Base-by-base conservation (phyloP, 2,329 filamentous ascomycete species). In the Dactylellina cionopaga region DNA sequence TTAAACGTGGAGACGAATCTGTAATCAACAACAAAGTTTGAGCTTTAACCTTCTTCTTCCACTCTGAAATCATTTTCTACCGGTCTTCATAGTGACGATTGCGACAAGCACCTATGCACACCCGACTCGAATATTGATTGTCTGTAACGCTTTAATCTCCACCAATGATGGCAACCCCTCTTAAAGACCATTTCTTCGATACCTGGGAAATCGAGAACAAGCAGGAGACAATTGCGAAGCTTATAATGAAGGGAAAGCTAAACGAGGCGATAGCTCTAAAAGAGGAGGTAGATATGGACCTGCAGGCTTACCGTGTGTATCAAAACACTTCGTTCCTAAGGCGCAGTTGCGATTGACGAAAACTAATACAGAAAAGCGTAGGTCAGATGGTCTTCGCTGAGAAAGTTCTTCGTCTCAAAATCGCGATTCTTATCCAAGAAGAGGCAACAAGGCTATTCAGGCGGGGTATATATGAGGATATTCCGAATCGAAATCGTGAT, bases 401-500 rank as follows among this genome's bases (percentile, higher is more conserved):
- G 29, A 72, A 72, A 39, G 59, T 65, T 55, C 59, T 59, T 6
- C 68, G 68, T 9, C 35, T 72, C 35, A 72, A 72, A 25, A 19
- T 58, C 15, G 58, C 44, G 6, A 47, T 72, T 33, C 35, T 51
- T 7, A 72, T 72, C 44, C 59, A 72, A 35, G 44, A 52, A 9
- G 44, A 64, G 15, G 68, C 68, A n/a, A 72, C 49, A 10, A 54
- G 24, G 27, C 35, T 64, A 19, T 72, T 72, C 44, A 46, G 33
- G 13, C 24, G 22, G 10, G 33, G 66, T 64, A 64, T 5, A 15
- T 56, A 13, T 3, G 6, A 52, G 11, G n/a, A 4, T 55, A 15
- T 5, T 51, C 3, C 22, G 19, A 7, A n/a, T 31, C 22, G 6
- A 25, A 17, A 24, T 29, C 22, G 22, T 3, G 2, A 5, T 35